phyloP scores from a whole-genome alignment of 768 basidiomycete species.

The Tulasnella sp. region DNA sequence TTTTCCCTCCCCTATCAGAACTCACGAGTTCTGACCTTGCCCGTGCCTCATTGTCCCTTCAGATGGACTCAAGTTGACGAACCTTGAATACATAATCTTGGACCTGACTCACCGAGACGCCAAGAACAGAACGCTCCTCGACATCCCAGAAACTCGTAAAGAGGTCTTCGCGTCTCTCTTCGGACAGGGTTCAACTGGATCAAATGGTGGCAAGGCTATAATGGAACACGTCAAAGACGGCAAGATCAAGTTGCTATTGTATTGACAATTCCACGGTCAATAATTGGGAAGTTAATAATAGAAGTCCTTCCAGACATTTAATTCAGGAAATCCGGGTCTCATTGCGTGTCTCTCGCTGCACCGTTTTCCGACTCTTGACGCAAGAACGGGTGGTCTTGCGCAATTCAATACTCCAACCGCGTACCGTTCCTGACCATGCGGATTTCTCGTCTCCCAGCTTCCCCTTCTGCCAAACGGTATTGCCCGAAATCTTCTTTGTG shows the following conservation, averaged over 20 bases:
- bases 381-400: background rate
- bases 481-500: background rate
- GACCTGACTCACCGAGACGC: slow-evolving; percentile 66
- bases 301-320: background rate
- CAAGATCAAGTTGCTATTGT: slow-evolving; percentile 72
- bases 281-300: background rate
- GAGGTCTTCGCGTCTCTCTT: slow-evolving; percentile 72
- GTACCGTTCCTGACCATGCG: background rate
- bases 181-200: slow-evolving; percentile 36
- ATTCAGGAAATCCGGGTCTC: background rate
- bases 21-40: background rate
- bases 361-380: background rate
- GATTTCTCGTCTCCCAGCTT: background rate
- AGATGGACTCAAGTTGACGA: slow-evolving; percentile 67
- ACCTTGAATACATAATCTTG: slow-evolving; percentile 76
- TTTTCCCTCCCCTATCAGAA: background rate
- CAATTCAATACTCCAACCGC: background rate
- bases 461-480: background rate
- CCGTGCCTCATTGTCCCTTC: slow-evolving; percentile 13
- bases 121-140: slow-evolving; percentile 67
- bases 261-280: slow-evolving; percentile 34
- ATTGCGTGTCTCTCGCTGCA: background rate
- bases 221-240: slow-evolving; percentile 58
- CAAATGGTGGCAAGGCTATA: slow-evolving; percentile 37
- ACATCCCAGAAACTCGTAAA: slow-evolving; percentile 76